phyloP scores from a whole-genome alignment of 1,284 basidiomycete species.

The Tylopilus sp. region DNA sequence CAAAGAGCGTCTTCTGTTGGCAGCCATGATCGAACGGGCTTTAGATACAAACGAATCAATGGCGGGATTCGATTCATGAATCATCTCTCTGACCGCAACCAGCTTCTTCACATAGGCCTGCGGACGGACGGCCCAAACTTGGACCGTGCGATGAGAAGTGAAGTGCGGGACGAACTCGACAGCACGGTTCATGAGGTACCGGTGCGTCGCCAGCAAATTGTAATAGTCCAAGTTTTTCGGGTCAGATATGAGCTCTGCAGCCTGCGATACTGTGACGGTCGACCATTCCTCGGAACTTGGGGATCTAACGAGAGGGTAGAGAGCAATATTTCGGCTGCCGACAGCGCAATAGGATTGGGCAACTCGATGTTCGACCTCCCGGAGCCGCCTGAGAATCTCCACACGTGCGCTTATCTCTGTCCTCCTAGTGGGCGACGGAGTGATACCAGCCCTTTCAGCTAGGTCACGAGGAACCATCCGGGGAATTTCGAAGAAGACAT shows the following conservation, averaged over 20 bases:
- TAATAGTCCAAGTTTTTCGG: conserved; percentile 35
- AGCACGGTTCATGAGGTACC: conserved; percentile 64
- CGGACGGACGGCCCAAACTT: conserved; percentile 71
- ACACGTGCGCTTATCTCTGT: conserved; percentile 54
- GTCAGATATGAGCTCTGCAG: conserved; percentile 41
- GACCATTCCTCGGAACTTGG: conserved; percentile 49
- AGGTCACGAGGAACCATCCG: conserved; percentile 47
- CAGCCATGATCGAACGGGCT: conserved; percentile 44
- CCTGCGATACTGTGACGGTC: conserved; percentile 46
- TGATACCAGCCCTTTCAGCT: conserved; percentile 45
- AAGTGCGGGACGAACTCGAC: conserved; percentile 63
- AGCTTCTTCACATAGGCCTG: conserved; percentile 56
- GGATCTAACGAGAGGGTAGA: conserved; percentile 50
- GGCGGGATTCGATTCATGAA: conserved; percentile 39
- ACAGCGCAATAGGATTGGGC: conserved; percentile 41
- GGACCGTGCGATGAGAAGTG: conserved; percentile 51
- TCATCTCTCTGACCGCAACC: conserved; percentile 52
- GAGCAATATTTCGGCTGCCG: conserved; percentile 24
- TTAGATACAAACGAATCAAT: conserved; percentile 58
- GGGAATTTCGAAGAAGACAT: conserved; percentile 59
- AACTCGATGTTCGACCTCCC: conserved; percentile 45
- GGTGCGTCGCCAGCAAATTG: conserved; percentile 66
- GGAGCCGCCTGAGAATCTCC: conserved; percentile 51
- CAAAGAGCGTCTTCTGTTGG: conserved; percentile 26
- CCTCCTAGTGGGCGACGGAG: conserved; percentile 28